Percentiles rank a stretch among this genome's conserved stretches.
These are phyloP conservation scores for Aspergillus diversus DNA, from an alignment of 495 filamentous ascomycete genomes.

Conservation along the genomic window DNA sequence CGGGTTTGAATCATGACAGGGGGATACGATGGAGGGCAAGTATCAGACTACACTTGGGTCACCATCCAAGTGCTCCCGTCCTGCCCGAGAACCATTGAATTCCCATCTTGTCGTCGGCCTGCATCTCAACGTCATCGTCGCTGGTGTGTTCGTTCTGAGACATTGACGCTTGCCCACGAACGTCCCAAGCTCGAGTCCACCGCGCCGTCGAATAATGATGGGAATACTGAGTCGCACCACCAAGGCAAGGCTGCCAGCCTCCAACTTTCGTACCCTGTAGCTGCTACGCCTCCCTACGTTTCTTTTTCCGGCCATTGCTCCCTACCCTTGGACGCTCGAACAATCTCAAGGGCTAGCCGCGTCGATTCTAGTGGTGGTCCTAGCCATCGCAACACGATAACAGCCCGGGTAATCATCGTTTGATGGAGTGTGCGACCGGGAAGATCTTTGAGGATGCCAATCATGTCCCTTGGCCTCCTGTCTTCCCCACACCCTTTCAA, in stretches of 20 bases:
- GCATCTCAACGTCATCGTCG: constrained; percentile 1
- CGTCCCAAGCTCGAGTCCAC: neutral
- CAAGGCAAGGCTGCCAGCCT: neutral
- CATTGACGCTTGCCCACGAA: neutral
- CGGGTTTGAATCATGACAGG: neutral
- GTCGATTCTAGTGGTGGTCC: neutral
- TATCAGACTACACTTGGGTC: too few species aligned
- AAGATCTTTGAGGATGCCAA: neutral
- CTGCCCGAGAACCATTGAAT: too few species aligned
- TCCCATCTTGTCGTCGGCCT: neutral
- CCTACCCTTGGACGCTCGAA: neutral
- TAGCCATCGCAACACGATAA: neutral
- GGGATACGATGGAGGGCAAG: too few species aligned
- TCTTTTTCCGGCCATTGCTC: neutral
- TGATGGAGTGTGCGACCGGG: neutral
- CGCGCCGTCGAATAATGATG: neutral
- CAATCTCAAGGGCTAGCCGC: neutral
- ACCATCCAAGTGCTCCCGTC: too few species aligned
- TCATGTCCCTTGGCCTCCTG: neutral
- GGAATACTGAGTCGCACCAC: neutral
- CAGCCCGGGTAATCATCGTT: neutral
- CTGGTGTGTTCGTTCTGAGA: neutral
- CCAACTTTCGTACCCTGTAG: neutral
- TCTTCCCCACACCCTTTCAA: too few species aligned
- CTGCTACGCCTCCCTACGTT: neutral